Percentiles rank a stretch among this genome's conserved stretches.
These are phyloP conservation scores for Boletellus sp. DNA, from an alignment of 768 basidiomycete species.

Conservation along the genomic window DNA sequence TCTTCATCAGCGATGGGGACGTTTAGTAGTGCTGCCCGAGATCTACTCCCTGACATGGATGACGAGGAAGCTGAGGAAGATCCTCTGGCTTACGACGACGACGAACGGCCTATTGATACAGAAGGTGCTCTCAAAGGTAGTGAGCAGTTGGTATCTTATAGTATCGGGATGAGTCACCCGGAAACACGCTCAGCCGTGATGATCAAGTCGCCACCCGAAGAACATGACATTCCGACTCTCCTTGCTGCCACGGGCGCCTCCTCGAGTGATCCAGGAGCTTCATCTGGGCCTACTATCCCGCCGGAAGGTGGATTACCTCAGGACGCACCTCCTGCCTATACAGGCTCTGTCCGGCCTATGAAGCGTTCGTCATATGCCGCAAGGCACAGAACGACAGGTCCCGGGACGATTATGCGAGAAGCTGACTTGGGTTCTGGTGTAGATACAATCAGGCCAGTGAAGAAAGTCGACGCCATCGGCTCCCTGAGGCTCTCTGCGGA, in stretches of 20 bases:
- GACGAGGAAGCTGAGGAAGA: constrained; percentile 48
- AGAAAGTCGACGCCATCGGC: constrained; percentile 80
- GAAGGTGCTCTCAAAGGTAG: constrained; percentile 63
- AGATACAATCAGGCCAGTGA: constrained; percentile 90
- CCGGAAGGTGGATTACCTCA: constrained; percentile 33
- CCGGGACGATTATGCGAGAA: constrained; percentile 72
- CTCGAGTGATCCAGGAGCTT: constrained; percentile 39
- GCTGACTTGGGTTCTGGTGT: constrained; percentile 85
- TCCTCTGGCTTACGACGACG: constrained; percentile 38
- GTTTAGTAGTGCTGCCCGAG: constrained; percentile 67
- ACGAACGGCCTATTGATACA: constrained; percentile 58
- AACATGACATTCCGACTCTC: constrained; percentile 41
- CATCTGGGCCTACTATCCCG: constrained; percentile 37
- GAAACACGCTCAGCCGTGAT: constrained; percentile 71
- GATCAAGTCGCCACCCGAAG: constrained; percentile 46
- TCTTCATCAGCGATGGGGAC: constrained; percentile 73
- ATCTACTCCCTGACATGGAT: constrained; percentile 60
- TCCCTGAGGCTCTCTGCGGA: constrained; percentile 77
- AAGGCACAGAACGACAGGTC: constrained; percentile 54
- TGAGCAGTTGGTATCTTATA: constrained; percentile 39
- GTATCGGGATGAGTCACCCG: constrained; percentile 48
- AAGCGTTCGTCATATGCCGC: constrained; percentile 79
- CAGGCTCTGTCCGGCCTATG: constrained; percentile 57
- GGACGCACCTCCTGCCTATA: constrained; percentile 73
- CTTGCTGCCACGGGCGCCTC: constrained; percentile 34